These are phyloP conservation scores for Babesia sp. DNA, from an alignment of 169 alveolate genomes.

Conservation along the genomic window DNA sequence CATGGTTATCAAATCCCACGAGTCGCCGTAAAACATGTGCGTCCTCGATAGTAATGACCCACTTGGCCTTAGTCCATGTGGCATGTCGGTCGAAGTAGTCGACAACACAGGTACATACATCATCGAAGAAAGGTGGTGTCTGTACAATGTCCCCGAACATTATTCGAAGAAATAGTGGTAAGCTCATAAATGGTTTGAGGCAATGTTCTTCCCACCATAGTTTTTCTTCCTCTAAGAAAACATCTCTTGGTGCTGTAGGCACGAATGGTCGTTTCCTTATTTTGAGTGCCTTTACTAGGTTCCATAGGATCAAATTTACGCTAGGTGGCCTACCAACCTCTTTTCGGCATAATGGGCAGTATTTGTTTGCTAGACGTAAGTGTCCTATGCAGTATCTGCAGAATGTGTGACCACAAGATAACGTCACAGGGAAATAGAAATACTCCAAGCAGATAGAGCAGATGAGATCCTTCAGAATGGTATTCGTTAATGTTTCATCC, in stretches of 20 bases:
- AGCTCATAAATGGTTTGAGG: conserved; percentile 74
- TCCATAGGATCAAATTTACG: conserved; percentile 81
- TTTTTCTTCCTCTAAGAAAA: conserved; percentile 63
- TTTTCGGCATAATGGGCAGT: conserved; percentile 88
- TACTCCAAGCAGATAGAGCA: conserved; percentile 88
- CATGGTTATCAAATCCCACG: conserved; percentile 63
- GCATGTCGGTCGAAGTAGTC: conserved; percentile 68
- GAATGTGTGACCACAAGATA: conserved; percentile 88
- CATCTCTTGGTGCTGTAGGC: conserved; percentile 32
- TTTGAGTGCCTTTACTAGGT: conserved; percentile 74
- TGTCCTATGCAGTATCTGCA: conserved; percentile 88
- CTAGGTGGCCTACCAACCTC: conserved; percentile 76
- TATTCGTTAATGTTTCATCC: conserved; percentile 50
- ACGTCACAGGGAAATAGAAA: conserved; percentile 85
- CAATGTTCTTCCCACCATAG: conserved; percentile 80
- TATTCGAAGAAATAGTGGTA: conserved; percentile 74
- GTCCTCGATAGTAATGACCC: conserved; percentile 76
- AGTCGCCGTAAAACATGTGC: conserved; percentile 64
- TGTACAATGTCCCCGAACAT: conserved; percentile 72
- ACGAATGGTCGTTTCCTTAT: conserved; percentile 60
- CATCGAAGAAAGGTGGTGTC: conserved; percentile 80
- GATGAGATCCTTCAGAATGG: conserved; percentile 76
- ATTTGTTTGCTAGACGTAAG: conserved; percentile 71
- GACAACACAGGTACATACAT: conserved; percentile 72
- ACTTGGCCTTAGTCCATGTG: conserved; percentile 75